phyloP scores from a whole-genome alignment of 1,139 yeast species.

The Taphrina wiesneri region DNA sequence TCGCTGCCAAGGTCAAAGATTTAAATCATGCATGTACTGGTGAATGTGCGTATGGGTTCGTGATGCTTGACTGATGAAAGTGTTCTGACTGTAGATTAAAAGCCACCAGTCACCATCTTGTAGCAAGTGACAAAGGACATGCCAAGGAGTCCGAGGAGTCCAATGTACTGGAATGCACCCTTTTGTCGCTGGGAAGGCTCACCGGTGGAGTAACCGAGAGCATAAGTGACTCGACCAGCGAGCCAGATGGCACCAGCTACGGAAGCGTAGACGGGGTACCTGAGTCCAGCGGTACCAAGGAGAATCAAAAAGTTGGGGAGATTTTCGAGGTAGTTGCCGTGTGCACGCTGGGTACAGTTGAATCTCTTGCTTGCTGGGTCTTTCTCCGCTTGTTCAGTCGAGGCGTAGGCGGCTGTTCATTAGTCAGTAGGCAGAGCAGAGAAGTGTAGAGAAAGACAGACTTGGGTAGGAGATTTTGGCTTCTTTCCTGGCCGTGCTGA shows the following conservation, averaged over 20 bases:
- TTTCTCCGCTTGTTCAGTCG: constrained; percentile 20
- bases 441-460: background rate
- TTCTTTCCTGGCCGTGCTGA: constrained; percentile 6
- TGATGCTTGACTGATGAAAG: no score
- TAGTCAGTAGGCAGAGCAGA: background rate
- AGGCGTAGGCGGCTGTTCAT: constrained; percentile 3
- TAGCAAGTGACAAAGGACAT: constrained; percentile 10
- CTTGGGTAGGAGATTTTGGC: constrained; percentile 26
- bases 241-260: constrained; percentile 16
- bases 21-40: background rate
- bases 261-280: constrained; percentile 16
- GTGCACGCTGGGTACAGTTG: constrained; percentile 34
- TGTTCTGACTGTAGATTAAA: background rate
- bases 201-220: constrained; percentile 31
- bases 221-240: constrained; percentile 29
- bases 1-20: background rate
- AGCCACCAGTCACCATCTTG: constrained; percentile 15
- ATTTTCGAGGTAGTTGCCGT: constrained; percentile 29
- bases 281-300: constrained; percentile 13
- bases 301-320: constrained; percentile 17
- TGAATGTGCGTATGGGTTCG: no score
- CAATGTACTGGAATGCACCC: constrained; percentile 25
- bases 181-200: constrained; percentile 19
- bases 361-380: constrained; percentile 5
- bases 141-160: constrained; percentile 20